These are phyloP conservation scores for Stygiomarasmius scandens DNA, from an alignment of 1,284 basidiomycete genomes.

Conservation along the genomic window DNA sequence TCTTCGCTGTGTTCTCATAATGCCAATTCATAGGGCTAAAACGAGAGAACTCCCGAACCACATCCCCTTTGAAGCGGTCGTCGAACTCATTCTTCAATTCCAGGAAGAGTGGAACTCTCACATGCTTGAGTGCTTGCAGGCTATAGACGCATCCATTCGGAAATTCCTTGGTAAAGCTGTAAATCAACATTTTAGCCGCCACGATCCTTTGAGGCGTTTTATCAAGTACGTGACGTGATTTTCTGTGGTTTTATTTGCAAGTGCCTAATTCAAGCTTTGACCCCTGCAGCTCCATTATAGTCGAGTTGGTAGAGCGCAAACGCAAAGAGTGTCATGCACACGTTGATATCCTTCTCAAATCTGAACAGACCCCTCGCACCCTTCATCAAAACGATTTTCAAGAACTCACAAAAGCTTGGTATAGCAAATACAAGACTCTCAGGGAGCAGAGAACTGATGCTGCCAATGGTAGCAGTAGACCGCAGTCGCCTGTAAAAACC, in stretches of 20 bases:
- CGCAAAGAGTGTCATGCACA: constrained; percentile 19
- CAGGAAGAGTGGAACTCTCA: constrained; percentile 44
- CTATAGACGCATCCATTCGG: constrained; percentile 24
- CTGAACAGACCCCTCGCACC: constrained; percentile 40
- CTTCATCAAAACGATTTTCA: constrained; percentile 42
- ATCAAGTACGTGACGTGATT: constrained; percentile 6
- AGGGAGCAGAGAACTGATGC: neutral
- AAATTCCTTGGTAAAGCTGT: constrained; percentile 12
- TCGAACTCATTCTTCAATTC: constrained; percentile 41
- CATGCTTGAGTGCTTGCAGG: constrained; percentile 39
- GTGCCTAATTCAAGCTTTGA: too few relatives aligned
- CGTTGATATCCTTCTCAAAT: constrained; percentile 31
- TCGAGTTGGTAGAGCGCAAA: constrained; percentile 28
- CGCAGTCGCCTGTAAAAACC: too few relatives aligned
- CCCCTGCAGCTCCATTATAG: constrained; percentile 15
- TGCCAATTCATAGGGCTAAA: constrained; percentile 35
- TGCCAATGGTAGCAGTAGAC: too few relatives aligned
- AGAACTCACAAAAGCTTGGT: constrained; percentile 34
- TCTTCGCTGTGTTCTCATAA: too few relatives aligned
- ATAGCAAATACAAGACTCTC: constrained; percentile 33
- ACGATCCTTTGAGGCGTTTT: constrained; percentile 5
- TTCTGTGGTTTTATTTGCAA: too few relatives aligned
- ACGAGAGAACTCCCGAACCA: constrained; percentile 56
- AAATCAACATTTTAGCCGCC: constrained; percentile 4
- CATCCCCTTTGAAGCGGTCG: constrained; percentile 53